Conservation (phyloP, 2,329 filamentous ascomycete species). For the Diaporthe caulivora region DNA sequence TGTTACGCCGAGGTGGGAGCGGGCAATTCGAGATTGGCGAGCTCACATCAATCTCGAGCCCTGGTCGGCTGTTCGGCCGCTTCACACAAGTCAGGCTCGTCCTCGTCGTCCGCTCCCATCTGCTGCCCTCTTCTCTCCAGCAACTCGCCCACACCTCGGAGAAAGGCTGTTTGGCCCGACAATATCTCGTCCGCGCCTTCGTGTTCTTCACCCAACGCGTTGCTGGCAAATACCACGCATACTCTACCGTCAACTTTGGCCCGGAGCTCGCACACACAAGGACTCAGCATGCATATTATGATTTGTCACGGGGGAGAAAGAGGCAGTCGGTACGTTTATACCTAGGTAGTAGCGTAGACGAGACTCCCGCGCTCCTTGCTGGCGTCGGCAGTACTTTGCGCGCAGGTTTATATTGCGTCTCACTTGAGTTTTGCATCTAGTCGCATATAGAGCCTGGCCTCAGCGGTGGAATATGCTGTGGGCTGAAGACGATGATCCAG, state of each 20-base stretch:
- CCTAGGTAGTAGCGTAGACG: background rate
- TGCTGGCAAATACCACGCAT: background rate
- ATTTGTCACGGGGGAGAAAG: background rate
- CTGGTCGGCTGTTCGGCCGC: background rate
- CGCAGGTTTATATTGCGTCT: background rate
- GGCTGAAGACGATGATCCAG: background rate
- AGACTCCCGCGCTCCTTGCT: background rate
- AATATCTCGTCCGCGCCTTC: too few relatives aligned
- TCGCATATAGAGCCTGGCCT: background rate
- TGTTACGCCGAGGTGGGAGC: slow-evolving; percentile 9
- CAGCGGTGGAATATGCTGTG: background rate
- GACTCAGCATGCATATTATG: background rate
- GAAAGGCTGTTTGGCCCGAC: too few relatives aligned
- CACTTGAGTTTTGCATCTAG: background rate
- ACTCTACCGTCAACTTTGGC: background rate
- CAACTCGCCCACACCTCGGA: background rate
- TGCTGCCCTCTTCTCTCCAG: background rate
- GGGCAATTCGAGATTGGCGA: slow-evolving; percentile 37
- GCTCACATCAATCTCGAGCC: slow-evolving; percentile 37
- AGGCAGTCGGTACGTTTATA: too few relatives aligned
- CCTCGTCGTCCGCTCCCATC: too few relatives aligned
- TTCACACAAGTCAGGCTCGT: background rate
- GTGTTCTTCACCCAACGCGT: background rate
- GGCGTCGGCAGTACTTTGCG: background rate
- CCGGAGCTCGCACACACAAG: background rate